phyloP scores from a whole-genome alignment of 768 basidiomycete species.

The Dentipellis fragilis region DNA sequence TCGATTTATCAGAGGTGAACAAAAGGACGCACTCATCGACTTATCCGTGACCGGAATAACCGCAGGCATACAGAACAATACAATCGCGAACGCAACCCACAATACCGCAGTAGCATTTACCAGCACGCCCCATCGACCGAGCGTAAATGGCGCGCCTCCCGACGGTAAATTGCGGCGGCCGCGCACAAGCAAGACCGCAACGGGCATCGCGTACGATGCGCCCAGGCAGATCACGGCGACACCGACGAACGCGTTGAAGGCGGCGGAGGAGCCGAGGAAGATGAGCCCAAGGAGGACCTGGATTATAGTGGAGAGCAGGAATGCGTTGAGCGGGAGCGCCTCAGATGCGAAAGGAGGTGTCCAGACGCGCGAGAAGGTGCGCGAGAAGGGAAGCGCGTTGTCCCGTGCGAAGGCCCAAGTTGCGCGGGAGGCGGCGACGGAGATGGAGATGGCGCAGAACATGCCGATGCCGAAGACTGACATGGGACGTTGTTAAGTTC shows the following conservation, averaged over 20 bases:
- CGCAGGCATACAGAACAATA: conserved; percentile 62
- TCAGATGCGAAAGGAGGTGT: conserved; percentile 22
- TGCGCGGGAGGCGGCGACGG: conserved; percentile 56
- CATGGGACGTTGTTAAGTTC: neutral
- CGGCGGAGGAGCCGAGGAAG: conserved; percentile 50
- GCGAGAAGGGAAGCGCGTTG: conserved; percentile 48
- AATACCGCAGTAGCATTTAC: conserved; percentile 43
- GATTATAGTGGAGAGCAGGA: conserved; percentile 46
- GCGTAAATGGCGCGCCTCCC: conserved; percentile 37
- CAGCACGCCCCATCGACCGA: conserved; percentile 34
- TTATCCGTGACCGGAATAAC: conserved; percentile 41
- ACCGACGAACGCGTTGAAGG: conserved; percentile 61
- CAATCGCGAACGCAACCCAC: conserved; percentile 54
- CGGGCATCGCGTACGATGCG: conserved; percentile 54
- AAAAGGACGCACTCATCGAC: conserved; percentile 38
- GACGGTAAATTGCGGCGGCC: conserved; percentile 29
- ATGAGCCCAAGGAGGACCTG: conserved; percentile 54
- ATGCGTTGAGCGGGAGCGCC: conserved; percentile 50
- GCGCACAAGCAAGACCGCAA: conserved; percentile 39
- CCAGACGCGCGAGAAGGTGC: conserved; percentile 34
- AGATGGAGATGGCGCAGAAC: conserved; percentile 59
- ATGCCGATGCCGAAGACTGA: conserved; percentile 43
- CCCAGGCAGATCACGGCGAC: conserved; percentile 59
- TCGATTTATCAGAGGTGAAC: neutral
- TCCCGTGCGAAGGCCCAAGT: conserved; percentile 69